These are phyloP conservation scores for Fusarium avenaceum DNA, from an alignment of 2,329 filamentous ascomycete genomes.

Conservation along the genomic window DNA sequence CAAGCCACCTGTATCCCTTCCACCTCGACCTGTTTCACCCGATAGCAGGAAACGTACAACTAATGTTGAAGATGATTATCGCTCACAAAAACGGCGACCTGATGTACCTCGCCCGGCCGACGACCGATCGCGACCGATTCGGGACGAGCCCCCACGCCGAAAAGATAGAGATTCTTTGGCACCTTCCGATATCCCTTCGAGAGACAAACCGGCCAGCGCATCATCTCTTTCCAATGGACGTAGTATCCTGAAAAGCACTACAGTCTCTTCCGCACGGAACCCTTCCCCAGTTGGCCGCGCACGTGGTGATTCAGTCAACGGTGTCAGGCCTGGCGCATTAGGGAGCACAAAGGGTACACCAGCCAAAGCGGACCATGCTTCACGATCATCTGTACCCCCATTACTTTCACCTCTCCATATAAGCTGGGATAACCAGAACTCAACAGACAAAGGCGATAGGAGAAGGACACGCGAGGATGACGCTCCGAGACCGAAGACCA, in stretches of 20 bases:
- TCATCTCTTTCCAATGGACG: constrained; percentile 57
- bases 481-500: constrained; percentile 50
- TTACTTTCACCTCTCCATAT: constrained; percentile 67
- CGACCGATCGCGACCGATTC: constrained; percentile 51
- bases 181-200: constrained; percentile 50
- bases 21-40: constrained; percentile 57
- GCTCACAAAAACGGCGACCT: constrained; percentile 62
- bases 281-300: constrained; percentile 57
- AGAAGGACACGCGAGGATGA: constrained; percentile 54
- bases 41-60: constrained; percentile 63
- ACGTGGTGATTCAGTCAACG: constrained; percentile 60
- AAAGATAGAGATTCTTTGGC: constrained; percentile 51
- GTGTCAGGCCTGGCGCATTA: constrained; percentile 53
- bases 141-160: constrained; percentile 53
- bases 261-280: constrained; percentile 46
- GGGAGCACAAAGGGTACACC: constrained; percentile 55
- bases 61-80: constrained; percentile 60
- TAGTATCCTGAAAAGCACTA: constrained; percentile 51
- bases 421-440: constrained; percentile 59
- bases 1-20: constrained; percentile 54
- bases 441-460: constrained; percentile 49
- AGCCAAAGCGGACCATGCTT: constrained; percentile 55
- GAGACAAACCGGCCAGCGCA: constrained; percentile 47
- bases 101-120: constrained; percentile 54
- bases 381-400: constrained; percentile 62